Conservation (phyloP, 192 early-diverging fungal genomes). For the Coemansia guatemalensis region DNA sequence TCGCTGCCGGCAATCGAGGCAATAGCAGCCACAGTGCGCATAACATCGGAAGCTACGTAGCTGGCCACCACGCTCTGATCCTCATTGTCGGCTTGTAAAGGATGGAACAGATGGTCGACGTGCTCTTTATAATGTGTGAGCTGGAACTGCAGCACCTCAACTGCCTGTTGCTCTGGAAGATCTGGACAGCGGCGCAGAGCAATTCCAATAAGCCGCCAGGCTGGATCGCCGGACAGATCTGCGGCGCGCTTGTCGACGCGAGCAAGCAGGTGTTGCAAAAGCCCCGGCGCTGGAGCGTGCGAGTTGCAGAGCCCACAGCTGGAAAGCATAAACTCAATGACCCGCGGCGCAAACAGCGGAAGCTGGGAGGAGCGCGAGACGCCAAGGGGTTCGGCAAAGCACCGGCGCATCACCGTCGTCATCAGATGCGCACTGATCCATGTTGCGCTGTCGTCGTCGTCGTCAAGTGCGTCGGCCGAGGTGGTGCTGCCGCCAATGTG, state of each 20-base stretch:
- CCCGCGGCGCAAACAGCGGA: slow-evolving; percentile 49
- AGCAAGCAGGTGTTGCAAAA: slow-evolving; percentile 45
- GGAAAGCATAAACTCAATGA: slow-evolving; percentile 50
- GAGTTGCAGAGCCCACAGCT: slow-evolving; percentile 51
- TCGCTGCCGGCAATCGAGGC: slow-evolving; percentile 26
- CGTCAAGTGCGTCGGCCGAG: slow-evolving; percentile 2
- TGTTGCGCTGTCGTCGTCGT: slow-evolving; percentile 14
- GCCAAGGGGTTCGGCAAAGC: slow-evolving; percentile 54
- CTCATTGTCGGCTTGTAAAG: neutral
- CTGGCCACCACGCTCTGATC: neutral
- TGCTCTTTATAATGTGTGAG: slow-evolving; percentile 26
- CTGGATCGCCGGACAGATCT: slow-evolving; percentile 24
- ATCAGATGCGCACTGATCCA: slow-evolving; percentile 54
- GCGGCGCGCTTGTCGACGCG: slow-evolving; percentile 33
- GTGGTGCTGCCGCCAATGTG: slow-evolving; percentile 32
- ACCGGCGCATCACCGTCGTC: slow-evolving; percentile 55
- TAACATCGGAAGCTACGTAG: slow-evolving; percentile 20
- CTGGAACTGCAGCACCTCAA: slow-evolving; percentile 43
- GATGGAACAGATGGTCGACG: slow-evolving; percentile 34
- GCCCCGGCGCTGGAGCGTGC: slow-evolving; percentile 49
- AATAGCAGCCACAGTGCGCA: slow-evolving; percentile 31
- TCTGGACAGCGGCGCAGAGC: slow-evolving; percentile 46
- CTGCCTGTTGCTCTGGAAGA: slow-evolving; percentile 44
- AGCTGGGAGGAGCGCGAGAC: slow-evolving; percentile 48
- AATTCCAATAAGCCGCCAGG: slow-evolving; percentile 40